Base-by-base conservation (phyloP, 192 early-diverging fungal species). In the Paraglomus occultum region DNA sequence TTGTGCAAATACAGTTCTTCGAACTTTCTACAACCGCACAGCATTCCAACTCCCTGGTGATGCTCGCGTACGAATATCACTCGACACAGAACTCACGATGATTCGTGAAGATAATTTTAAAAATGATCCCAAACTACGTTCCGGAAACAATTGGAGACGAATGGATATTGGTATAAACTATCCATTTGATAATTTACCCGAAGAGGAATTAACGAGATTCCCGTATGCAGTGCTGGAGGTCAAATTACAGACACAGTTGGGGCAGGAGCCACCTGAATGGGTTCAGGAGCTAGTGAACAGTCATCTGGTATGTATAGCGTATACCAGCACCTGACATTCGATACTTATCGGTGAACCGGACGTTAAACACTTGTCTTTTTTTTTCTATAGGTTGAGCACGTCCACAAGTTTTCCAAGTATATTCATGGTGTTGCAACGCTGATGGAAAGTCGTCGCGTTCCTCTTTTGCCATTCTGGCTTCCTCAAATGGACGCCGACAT, bases 21-120 rank as follows among this genome's bases (percentile, higher is more conserved):
- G 97, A 45, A 94, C 95, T 1, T 96, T 97, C 74, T 99, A 99
- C 82, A 98, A 97, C 76, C 89, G 97, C 71, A 98, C 95, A 20
- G 97, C 97, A 20, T 99, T 99, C 85, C 97, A 99, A 77, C 76
- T 99, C 40, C 97, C 97, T 10, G 97, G 94, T 57, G 97, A 99
- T 82, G 94, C 96, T 7, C 88, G 94, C 55, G 97, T 99, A 46
- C 90, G 97, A 71, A 98, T 99, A 57, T 93, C 91, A 61, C 85
- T 99, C n/a, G 97, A 99, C 77, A 99, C 95, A 0, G 95, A 99
- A 74, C 76, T 99, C 61, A 89, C 91, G 42, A 89, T 99, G 88
- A 91, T 99, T 61, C 93, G 97, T 60, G 97, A 99, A 77, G 97
- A 99, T 83, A 86, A 91, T 66, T 83, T 85, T 66, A 90, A 91